Evolutionary conservation across 805 yeast genomes (phyloP).

Genomic region (Nakazawaea molendinolei): DNA sequence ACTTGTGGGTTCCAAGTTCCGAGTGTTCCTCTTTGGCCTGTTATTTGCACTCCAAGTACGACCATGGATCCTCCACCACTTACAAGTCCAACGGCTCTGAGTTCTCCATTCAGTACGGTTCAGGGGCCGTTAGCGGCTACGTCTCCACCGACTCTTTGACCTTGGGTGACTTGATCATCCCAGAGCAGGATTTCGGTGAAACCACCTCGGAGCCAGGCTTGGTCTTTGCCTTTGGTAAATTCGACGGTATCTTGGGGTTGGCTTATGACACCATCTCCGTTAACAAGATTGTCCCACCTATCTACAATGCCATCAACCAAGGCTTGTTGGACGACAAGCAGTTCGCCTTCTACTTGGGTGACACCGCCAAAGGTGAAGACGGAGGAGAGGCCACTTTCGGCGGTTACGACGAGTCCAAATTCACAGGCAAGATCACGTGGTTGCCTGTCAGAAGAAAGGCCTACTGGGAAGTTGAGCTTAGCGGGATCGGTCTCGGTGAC

Average conservation of each 20-base stretch:
- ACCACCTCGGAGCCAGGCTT: constrained; percentile 96
- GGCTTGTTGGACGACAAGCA: constrained; percentile 79
- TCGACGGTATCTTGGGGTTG: constrained; percentile 94
- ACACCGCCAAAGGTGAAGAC: constrained; percentile 53
- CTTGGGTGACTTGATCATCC: constrained; percentile 79
- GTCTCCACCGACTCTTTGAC: constrained; percentile 79
- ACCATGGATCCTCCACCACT: constrained; percentile 73
- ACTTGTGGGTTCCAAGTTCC: constrained; percentile 90
- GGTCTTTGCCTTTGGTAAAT: constrained; percentile 97
- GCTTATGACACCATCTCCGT: constrained; percentile 92
- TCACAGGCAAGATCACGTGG: constrained; percentile 83
- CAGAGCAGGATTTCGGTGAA: constrained; percentile 92
- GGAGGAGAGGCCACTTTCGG: constrained; percentile 97
- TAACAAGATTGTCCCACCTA: constrained; percentile 85
- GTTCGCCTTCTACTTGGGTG: constrained; percentile 90
- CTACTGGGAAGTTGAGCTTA: constrained; percentile 96
- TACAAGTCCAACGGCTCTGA: constrained; percentile 83
- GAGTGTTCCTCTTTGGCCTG: constrained; percentile 94
- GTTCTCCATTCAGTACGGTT: constrained; percentile 84
- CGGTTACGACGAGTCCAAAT: constrained; percentile 76
- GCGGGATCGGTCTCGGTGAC: constrained; percentile 86
- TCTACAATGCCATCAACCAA: constrained; percentile 78
- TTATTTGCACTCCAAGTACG: constrained; percentile 87
- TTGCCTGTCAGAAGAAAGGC: constrained; percentile 99
- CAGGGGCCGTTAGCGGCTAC: constrained; percentile 89